Conservation (phyloP, 805 yeast species). For the Clavispora carvajalis region DNA sequence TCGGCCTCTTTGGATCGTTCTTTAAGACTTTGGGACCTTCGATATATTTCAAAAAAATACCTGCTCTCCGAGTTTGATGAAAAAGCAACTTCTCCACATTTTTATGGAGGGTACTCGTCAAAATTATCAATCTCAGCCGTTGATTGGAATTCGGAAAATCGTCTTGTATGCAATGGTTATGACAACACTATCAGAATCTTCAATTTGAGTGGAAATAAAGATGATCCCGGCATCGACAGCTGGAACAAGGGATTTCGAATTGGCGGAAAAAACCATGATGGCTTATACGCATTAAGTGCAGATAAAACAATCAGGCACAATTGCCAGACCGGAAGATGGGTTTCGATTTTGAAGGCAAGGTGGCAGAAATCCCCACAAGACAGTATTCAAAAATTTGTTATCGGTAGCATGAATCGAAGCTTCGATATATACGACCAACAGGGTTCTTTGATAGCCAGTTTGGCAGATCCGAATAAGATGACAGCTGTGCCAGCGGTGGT, state of each 20-base stretch:
- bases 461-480: slow-evolving; percentile 50
- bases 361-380: slow-evolving; percentile 79
- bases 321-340: slow-evolving; percentile 98
- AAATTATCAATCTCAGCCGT: slow-evolving; percentile 79
- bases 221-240: background rate
- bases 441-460: slow-evolving; percentile 76
- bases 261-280: background rate
- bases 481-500: slow-evolving; percentile 93
- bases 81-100: slow-evolving; percentile 36
- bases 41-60: slow-evolving; percentile 37
- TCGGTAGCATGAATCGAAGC: slow-evolving; percentile 88
- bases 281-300: slow-evolving; percentile 3
- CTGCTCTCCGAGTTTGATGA: slow-evolving; percentile 7
- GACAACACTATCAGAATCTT: slow-evolving; percentile 28
- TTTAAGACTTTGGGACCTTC: slow-evolving; percentile 79
- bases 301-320: slow-evolving; percentile 60
- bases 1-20: slow-evolving; percentile 89
- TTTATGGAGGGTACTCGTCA: slow-evolving; percentile 60
- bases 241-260: background rate
- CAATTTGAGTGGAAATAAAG: background rate
- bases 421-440: slow-evolving; percentile 75
- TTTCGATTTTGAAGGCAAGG: slow-evolving; percentile 78
- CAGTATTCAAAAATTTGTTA: slow-evolving; percentile 74
- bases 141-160: slow-evolving; percentile 68
- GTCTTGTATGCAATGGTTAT: slow-evolving; percentile 87